Base-by-base conservation (phyloP, 371 early-diverging fungal genomes). In the Mortierella sp. region DNA sequence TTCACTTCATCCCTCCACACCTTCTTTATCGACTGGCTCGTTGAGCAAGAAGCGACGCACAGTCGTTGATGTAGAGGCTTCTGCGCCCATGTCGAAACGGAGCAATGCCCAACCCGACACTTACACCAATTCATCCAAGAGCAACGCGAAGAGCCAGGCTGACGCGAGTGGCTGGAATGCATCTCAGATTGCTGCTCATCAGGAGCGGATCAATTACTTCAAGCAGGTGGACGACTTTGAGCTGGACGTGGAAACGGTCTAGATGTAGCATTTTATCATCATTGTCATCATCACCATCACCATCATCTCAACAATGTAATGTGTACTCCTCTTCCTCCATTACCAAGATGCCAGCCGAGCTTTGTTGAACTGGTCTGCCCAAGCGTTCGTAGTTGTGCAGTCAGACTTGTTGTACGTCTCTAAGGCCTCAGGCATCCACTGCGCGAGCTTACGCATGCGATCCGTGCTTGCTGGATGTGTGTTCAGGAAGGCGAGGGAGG, bases 381-480 rank as follows among this genome's bases (percentile, higher is more conserved):
- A 80, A 10, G 65, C 79, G 37, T 76, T 85, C 7, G 64, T 82
- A 12, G 56, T 70, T 0, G 63, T 68, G 60, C 80, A 80, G 48
- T 79, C 78, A 1, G 73, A 79, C 37, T 57, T 60, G 44, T 69
- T 60, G 53, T 67, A 68, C 8, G 78, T 79, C 7, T 78, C 71
- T 57, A 77, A 40, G 6, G 93, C 93, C 57, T 90, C 82, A 0
- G 93, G 93, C 68, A 94, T 50, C 92, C 89, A 88, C 48, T 87
- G 78, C 37, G 83, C 76, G 8, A 97, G 83, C 51, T 86, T 86
- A 8, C 81, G 69, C n/a, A 94, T 88, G 8, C 98, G 82, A 3
- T 86, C 85, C 51, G 84, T 85, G 53, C 90, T 84, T 31, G 87
- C 87, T 0, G 98, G 98, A 80, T 97, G 98, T 0, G 97, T 96